Evolutionary conservation across 352 stramenopile species (phyloP).

Genomic region (Globisporangium rhizosaccharum): DNA sequence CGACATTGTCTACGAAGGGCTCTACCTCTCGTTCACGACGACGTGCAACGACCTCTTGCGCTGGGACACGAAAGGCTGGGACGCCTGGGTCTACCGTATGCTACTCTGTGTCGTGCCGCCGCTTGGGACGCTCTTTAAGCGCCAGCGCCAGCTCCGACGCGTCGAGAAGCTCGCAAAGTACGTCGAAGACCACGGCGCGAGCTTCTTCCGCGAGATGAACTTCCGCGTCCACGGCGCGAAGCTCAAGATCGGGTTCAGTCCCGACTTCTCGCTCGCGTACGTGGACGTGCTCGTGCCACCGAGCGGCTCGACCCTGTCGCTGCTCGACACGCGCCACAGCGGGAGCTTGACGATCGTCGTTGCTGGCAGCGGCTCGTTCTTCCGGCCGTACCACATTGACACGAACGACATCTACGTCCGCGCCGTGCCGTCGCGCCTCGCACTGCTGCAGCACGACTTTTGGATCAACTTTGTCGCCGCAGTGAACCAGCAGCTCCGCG

Average conservation of each 20-base stretch:
- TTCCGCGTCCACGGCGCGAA: constrained; percentile 70
- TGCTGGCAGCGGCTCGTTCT: constrained; percentile 74
- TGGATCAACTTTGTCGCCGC: constrained; percentile 83
- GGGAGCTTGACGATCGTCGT: constrained; percentile 43
- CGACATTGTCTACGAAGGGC: constrained; percentile 74
- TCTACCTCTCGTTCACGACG: constrained; percentile 61
- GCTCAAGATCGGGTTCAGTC: constrained; percentile 79
- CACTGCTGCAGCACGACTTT: constrained; percentile 69
- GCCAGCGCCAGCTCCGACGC: constrained; percentile 53
- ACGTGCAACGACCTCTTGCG: constrained; percentile 66
- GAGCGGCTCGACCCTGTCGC: constrained; percentile 10
- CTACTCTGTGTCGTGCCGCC: constrained; percentile 43
- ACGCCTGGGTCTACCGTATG: constrained; percentile 59
- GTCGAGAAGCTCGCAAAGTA: constrained; percentile 67
- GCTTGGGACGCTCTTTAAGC: constrained; percentile 53
- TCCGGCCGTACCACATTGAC: constrained; percentile 73
- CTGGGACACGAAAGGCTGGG: constrained; percentile 55
- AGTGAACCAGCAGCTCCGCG: constrained; percentile 60
- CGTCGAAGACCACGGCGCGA: constrained; percentile 52
- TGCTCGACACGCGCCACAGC: constrained; percentile 11
- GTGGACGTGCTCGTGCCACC: constrained; percentile 67
- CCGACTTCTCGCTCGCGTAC: constrained; percentile 81
- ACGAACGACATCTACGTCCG: constrained; percentile 82
- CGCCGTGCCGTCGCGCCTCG: constrained; percentile 55
- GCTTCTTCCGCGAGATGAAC: constrained; percentile 81